phyloP scores from a whole-genome alignment of 352 stramenopile genomes.

The Globisporangium paddicum region DNA sequence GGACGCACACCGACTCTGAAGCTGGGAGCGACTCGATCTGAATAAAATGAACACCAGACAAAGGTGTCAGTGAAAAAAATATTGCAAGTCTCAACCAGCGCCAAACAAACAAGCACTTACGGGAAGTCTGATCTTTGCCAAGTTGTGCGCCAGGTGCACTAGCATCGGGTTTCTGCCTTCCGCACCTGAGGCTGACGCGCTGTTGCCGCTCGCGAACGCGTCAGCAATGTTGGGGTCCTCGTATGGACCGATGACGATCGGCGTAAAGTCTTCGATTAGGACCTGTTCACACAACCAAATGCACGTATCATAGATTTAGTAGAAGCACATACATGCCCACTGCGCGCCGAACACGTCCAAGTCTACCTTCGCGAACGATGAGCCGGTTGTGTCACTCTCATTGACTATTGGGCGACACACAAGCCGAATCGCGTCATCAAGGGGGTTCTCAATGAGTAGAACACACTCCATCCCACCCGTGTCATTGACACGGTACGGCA shows the following conservation, averaged over 20 bases:
- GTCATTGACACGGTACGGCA: slow-evolving; percentile 29
- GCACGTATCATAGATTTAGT: background rate
- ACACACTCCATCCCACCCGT: slow-evolving; percentile 33
- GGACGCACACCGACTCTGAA: slow-evolving; percentile 22
- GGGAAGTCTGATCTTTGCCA: slow-evolving; percentile 49
- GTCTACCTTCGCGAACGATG: slow-evolving; percentile 26
- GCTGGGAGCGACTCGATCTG: slow-evolving; percentile 15
- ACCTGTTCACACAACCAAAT: slow-evolving; percentile 15
- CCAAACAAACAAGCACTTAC: slow-evolving; percentile 19
- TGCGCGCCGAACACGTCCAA: background rate
- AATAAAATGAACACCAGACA: background rate
- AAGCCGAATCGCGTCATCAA: slow-evolving; percentile 69
- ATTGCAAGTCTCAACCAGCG: too few relatives aligned
- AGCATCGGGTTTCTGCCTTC: slow-evolving; percentile 45
- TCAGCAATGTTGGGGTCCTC: slow-evolving; percentile 83
- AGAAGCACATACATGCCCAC: background rate
- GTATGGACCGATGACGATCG: slow-evolving; percentile 68
- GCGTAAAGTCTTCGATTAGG: slow-evolving; percentile 45
- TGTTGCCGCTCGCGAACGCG: slow-evolving; percentile 41
- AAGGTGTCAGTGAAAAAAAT: background rate
- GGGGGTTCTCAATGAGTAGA: slow-evolving; percentile 78
- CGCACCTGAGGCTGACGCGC: slow-evolving; percentile 10
- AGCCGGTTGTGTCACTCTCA: background rate
- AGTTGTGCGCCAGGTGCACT: slow-evolving; percentile 40
- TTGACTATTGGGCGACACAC: slow-evolving; percentile 25